Evolutionary conservation across 2,329 filamentous ascomycete genomes (phyloP).

Genomic region (Aspergillus fischeri): DNA sequence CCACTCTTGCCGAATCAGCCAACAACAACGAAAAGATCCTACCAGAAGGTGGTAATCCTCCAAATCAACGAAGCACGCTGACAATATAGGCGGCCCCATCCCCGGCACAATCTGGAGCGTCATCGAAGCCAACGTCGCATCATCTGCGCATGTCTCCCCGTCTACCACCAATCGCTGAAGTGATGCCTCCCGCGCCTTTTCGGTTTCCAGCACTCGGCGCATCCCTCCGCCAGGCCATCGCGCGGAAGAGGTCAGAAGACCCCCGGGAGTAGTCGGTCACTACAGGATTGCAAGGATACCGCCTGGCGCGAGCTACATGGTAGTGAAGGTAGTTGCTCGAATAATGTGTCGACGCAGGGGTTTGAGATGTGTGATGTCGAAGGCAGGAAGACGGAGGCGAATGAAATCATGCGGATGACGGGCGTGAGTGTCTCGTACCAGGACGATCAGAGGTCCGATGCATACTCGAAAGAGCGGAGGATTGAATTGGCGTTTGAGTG

Average conservation of each 20-base stretch:
- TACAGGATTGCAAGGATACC: neutral
- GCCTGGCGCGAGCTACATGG: neutral
- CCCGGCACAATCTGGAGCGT: constrained; percentile 35
- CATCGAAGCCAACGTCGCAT: constrained; percentile 28
- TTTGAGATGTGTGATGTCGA: neutral
- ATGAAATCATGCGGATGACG: neutral
- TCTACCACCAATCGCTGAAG: constrained; percentile 29
- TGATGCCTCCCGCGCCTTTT: constrained; percentile 15
- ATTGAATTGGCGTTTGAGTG: neutral
- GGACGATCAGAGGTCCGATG: constrained; percentile 5
- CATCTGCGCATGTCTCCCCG: constrained; percentile 33
- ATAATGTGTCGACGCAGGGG: neutral
- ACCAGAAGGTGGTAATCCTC: neutral
- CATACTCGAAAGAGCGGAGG: neutral
- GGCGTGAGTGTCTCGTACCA: constrained; percentile 3
- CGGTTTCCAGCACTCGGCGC: neutral
- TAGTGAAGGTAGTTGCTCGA: neutral
- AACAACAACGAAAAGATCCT: constrained; percentile 3
- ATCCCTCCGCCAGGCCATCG: neutral
- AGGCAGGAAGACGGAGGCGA: neutral
- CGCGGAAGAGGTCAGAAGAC: neutral
- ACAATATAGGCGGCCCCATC: constrained; percentile 23
- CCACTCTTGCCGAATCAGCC: constrained; percentile 5
- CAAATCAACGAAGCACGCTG: constrained; percentile 5
- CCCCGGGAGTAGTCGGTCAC: neutral